Evolutionary conservation across 1,139 yeast species (phyloP).

Genomic region (Kodamaea plutei): DNA sequence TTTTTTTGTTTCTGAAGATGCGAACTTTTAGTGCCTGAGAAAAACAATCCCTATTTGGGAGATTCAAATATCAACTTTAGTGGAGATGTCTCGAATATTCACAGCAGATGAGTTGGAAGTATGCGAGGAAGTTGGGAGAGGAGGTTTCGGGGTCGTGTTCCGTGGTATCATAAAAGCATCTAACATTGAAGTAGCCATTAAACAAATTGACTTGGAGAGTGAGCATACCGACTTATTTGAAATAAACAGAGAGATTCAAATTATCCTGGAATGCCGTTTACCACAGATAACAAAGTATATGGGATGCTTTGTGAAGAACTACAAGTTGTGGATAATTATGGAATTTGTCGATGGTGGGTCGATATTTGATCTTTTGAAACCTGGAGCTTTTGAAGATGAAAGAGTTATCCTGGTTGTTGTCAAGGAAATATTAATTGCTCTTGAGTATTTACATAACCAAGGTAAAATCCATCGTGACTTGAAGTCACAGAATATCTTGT

Average conservation of each 20-base stretch:
- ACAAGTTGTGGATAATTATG: constrained; percentile 82
- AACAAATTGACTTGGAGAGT: constrained; percentile 74
- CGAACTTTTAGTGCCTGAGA: too few species aligned
- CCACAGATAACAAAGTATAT: constrained; percentile 68
- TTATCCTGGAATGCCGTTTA: constrained; percentile 69
- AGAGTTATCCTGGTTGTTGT: constrained; percentile 52
- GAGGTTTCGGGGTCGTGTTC: constrained; percentile 87
- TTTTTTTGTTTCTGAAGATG: too few species aligned
- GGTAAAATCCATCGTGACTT: constrained; percentile 86
- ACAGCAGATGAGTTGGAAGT: constrained; percentile 47
- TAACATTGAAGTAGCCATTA: constrained; percentile 55
- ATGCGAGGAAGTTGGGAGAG: constrained; percentile 77
- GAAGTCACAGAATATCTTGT: constrained; percentile 76
- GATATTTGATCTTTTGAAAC: constrained; percentile 58
- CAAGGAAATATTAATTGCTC: constrained; percentile 60
- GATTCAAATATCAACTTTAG: too few species aligned
- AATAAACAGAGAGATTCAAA: constrained; percentile 74
- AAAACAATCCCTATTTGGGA: too few species aligned
- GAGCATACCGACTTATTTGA: constrained; percentile 75
- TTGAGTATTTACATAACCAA: constrained; percentile 66
- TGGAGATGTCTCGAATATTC: constrained; percentile 17
- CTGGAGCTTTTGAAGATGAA: constrained; percentile 53
- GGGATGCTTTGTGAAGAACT: constrained; percentile 78
- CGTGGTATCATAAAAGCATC: constrained; percentile 58
- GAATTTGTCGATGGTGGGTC: constrained; percentile 86